phyloP scores from a whole-genome alignment of 192 early-diverging fungal genomes.

The Backusella circina region DNA sequence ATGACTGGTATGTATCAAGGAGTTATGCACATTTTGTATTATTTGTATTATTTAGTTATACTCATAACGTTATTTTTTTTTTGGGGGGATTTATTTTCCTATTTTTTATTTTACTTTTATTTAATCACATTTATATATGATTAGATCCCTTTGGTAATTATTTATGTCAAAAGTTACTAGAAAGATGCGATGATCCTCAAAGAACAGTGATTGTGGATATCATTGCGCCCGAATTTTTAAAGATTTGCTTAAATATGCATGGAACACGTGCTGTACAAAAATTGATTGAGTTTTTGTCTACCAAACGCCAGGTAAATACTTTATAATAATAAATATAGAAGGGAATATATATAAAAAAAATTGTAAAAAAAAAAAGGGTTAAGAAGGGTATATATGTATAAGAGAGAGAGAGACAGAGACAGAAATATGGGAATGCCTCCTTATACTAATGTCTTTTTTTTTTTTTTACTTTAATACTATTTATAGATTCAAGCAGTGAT shows the following conservation, averaged over 20 bases:
- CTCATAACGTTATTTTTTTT: too few species aligned
- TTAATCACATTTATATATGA: not conserved
- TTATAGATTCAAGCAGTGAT: constrained; percentile 65
- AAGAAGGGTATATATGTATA: not conserved
- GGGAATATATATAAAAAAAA: not conserved
- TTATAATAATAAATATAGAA: too few species aligned
- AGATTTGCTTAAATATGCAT: constrained; percentile 87
- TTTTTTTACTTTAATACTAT: not conserved
- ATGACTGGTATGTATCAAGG: constrained; percentile 65
- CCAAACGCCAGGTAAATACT: constrained; percentile 48
- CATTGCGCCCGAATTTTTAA: constrained; percentile 71
- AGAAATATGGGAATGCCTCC: not conserved
- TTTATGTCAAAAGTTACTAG: constrained; percentile 86
- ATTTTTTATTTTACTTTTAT: not conserved
- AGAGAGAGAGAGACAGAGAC: not conserved
- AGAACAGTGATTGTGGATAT: constrained; percentile 68
- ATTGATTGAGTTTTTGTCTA: constrained; percentile 78
- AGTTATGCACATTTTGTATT: not conserved
- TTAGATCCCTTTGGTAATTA: constrained; percentile 91
- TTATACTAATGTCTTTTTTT: not conserved
- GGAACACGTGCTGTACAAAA: constrained; percentile 92
- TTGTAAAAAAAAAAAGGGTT: not conserved
- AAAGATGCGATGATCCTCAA: constrained; percentile 75
- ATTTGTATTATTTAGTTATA: not conserved
- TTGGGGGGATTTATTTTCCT: not conserved